phyloP scores from a whole-genome alignment of 306 rosid genomes.

The Boehmeria nivea region DNA sequence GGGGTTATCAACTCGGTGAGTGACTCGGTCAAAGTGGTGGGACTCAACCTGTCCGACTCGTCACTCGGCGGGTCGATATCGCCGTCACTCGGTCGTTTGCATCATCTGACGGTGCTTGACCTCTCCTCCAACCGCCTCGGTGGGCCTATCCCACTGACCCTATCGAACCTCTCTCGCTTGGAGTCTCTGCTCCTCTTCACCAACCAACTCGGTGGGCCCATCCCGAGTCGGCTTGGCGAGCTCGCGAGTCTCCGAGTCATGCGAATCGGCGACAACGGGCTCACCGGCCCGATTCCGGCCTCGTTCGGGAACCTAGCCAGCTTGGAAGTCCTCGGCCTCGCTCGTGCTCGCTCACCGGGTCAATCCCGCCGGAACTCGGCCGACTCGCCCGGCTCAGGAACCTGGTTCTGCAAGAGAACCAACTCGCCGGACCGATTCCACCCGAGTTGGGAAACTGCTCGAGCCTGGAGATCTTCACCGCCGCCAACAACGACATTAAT shows the following conservation, averaged over 20 bases:
- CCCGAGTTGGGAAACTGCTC: conserved; percentile 74
- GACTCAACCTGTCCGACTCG: conserved; percentile 78
- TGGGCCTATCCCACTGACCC: conserved; percentile 77
- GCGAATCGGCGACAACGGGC: conserved; percentile 71
- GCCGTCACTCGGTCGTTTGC: conserved; percentile 51
- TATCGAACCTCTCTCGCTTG: conserved; percentile 58
- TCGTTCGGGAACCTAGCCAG: conserved; percentile 53
- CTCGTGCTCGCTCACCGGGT: conserved; percentile 67
- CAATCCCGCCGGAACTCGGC: conserved; percentile 67
- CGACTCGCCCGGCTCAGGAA: conserved; percentile 44
- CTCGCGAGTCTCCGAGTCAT: conserved; percentile 65
- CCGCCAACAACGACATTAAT: conserved; percentile 55
- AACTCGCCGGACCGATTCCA: conserved; percentile 67
- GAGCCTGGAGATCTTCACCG: conserved; percentile 59
- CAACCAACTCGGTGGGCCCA: conserved; percentile 60
- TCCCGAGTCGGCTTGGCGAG: conserved; percentile 58
- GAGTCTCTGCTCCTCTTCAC: conserved; percentile 68
- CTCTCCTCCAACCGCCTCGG: conserved; percentile 67
- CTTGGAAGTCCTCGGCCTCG: conserved; percentile 58
- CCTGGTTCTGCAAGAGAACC: conserved; percentile 59
- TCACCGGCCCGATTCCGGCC: conserved; percentile 69
- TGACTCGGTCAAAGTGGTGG: conserved; percentile 39
- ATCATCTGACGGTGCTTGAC: conserved; percentile 64
- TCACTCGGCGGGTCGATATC: conserved; percentile 77
- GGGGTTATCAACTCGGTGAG: conserved; percentile 39